A percentile compares a stretch with the other conserved stretches of the same genome.
Evolutionary conservation across 768 basidiomycete species (phyloP).

Genomic region (Rhodotorula graminis): DNA sequence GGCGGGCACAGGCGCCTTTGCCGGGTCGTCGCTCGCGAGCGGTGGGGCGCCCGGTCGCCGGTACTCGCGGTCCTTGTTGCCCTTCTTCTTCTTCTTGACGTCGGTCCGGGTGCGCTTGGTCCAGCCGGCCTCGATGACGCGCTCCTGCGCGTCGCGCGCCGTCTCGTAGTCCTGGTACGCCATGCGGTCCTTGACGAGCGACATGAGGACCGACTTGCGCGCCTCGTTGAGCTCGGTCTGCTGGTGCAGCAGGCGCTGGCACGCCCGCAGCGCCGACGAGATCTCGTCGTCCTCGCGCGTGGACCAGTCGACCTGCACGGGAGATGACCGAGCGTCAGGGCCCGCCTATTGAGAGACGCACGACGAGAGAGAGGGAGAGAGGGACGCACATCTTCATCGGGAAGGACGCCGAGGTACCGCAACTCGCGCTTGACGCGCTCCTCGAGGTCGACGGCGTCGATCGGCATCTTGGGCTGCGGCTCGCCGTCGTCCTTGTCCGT

Average conservation of each 20-base stretch:
- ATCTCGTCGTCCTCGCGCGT: slow-evolving; percentile 77
- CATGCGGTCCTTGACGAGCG: slow-evolving; percentile 76
- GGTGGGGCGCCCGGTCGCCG: slow-evolving; percentile 29
- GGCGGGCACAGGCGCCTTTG: slow-evolving; percentile 60
- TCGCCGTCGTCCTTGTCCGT: slow-evolving; percentile 56
- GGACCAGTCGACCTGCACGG: slow-evolving; percentile 49
- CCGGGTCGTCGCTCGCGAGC: slow-evolving; percentile 47
- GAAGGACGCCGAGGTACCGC: slow-evolving; percentile 49
- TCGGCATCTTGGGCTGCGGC: slow-evolving; percentile 59
- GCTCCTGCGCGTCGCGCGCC: slow-evolving; percentile 76
- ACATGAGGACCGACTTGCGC: slow-evolving; percentile 66
- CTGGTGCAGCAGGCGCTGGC: slow-evolving; percentile 71
- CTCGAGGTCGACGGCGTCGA: slow-evolving; percentile 50
- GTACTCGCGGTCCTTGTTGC: slow-evolving; percentile 55
- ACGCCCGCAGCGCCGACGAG: slow-evolving; percentile 78
- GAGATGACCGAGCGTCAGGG: slow-evolving; percentile 49
- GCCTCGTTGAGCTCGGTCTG: slow-evolving; percentile 79
- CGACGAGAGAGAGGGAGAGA: background rate
- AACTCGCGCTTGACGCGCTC: slow-evolving; percentile 50
- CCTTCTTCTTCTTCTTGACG: slow-evolving; percentile 59
- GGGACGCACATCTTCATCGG: slow-evolving; percentile 45
- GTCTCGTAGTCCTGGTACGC: slow-evolving; percentile 89
- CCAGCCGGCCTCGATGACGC: slow-evolving; percentile 69
- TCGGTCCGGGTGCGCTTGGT: slow-evolving; percentile 65
- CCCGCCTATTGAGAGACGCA: no score